Evolutionary conservation across 108 stramenopile genomes (phyloP), one percentile per base, ranked within the genome.

Genomic region (Pseudonitzschia multiseries): DNA sequence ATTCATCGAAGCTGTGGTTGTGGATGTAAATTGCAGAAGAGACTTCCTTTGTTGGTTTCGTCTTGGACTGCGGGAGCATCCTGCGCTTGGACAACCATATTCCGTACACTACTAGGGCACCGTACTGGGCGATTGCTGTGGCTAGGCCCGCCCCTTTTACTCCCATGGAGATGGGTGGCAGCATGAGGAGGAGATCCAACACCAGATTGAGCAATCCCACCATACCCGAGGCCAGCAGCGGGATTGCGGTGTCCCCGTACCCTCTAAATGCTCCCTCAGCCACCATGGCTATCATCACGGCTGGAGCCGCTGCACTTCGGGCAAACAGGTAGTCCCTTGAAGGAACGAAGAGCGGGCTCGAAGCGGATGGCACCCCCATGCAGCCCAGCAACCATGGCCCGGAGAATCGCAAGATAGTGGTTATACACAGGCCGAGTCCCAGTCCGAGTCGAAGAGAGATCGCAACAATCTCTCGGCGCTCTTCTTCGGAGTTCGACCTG

Each of bases 261-360:
- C 93, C 93, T 33, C 93, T 85, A 72, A 87, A 89, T 9, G 88
- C 87, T 21, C 93, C 93, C 71, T 95, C 93, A 13, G 85, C 66
- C 14, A 91, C 93, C n/a, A 80, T 81, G 24, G 86, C 76, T 10
- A 65, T 28, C 51, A 95, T 69, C 20, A 93, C 90, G 18, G 83
- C 87, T 1, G 91, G 90, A 27, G 87, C 91, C 18, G 89, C 86
- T 42, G 78, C 76, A 9, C 74, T 63, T 24, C 93, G 81, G 13
- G 82, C 79, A 9, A 46, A 50, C 59, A 92, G 63, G 66, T 94
- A 94, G 14, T 64, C 68, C 14, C 52, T 66, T 4, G 89, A 90
- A 26, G 81, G 65, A 8, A 42, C 18, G 53, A 73, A 82, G 18
- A 90, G 75, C 13, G 69, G 53, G 18, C 80, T 79, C n/a, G n/a